phyloP scores from a whole-genome alignment of 2,329 filamentous ascomycete species.

The Alternaria arborescens region DNA sequence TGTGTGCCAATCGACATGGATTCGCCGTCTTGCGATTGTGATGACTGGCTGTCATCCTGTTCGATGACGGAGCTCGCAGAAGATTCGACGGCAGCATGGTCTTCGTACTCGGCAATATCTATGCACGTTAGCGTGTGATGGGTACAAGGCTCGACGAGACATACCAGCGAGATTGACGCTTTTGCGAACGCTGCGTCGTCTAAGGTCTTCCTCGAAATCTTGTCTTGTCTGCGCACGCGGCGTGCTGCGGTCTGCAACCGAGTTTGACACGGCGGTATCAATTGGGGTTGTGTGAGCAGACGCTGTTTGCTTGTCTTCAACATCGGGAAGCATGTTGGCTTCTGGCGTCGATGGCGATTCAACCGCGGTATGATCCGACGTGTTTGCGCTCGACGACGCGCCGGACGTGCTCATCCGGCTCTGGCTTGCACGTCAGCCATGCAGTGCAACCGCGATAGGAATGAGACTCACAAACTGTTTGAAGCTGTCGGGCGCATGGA shows the following conservation, averaged over 20 bases:
- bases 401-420: constrained; percentile 41
- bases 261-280: constrained; percentile 71
- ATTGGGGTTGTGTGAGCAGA: constrained; percentile 73
- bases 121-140: constrained; percentile 24
- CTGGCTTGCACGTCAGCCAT: constrained; percentile 43
- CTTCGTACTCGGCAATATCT: constrained; percentile 59
- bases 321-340: constrained; percentile 48
- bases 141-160: constrained; percentile 21
- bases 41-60: constrained; percentile 44
- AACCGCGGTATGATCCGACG: constrained; percentile 48
- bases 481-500: constrained; percentile 88
- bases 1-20: constrained; percentile 39
- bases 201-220: constrained; percentile 70
- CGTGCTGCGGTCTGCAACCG: constrained; percentile 70
- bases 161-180: constrained; percentile 81
- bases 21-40: constrained; percentile 44
- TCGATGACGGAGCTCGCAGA: constrained; percentile 42
- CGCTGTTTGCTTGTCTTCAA: constrained; percentile 45
- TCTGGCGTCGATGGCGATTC: constrained; percentile 50
- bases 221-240: constrained; percentile 84
- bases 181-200: constrained; percentile 64
- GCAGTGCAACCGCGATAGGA: constrained; percentile 37
- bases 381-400: constrained; percentile 41
- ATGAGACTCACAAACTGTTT: constrained; percentile 71
- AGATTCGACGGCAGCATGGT: constrained; percentile 43